Evolutionary conservation across 73 alveolate species (phyloP), one percentile per base, ranked within the genome.

Genomic region (Paramecium caudatum): DNA sequence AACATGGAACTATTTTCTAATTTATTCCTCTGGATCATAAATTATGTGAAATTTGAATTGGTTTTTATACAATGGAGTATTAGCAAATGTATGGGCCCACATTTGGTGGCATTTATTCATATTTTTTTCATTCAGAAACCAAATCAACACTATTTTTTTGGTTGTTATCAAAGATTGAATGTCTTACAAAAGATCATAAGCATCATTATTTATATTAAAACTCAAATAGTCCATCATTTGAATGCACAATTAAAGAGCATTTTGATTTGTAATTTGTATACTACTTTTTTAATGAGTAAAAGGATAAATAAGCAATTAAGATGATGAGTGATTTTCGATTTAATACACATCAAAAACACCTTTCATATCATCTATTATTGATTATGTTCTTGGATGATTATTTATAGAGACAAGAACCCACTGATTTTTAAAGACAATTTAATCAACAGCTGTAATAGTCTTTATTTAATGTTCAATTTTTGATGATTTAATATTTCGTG

Each of bases 171-270:
- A 55, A 27, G 13, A 55, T 23, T 55, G 23, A 23, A 55, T 55
- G 12, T 23, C 80, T 23, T 17, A 55, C 3, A 55, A 3, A 6
- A 55, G 16, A 27, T 55, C 1, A 5, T 27, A 5, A 7, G 80
- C 10, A 23, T 55, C 80, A 23, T 37, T 55, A 55, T 55, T 55
- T 4, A 55, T 43, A 55, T 55, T 55, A 7, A 27, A 55, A 27
- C 30, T 55, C n/a, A 55, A 55, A 55, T 27, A 55, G 7, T 55
- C 80, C 23, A 55, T 55, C 80, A 55, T 55, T 55, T 55, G 46
- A 10, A 23, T 10, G 30, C 80, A 55, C 30, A 55, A 5, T 55
- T 55, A 17, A 27, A 55, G 30, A 23, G 45, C 30, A 10, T 55
- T 55, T 55, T 55, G 30, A 55, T 10, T 19, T 3, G 4, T 8